Conservation (phyloP, 2,329 filamentous ascomycete species). For the Fusarium sp. region DNA sequence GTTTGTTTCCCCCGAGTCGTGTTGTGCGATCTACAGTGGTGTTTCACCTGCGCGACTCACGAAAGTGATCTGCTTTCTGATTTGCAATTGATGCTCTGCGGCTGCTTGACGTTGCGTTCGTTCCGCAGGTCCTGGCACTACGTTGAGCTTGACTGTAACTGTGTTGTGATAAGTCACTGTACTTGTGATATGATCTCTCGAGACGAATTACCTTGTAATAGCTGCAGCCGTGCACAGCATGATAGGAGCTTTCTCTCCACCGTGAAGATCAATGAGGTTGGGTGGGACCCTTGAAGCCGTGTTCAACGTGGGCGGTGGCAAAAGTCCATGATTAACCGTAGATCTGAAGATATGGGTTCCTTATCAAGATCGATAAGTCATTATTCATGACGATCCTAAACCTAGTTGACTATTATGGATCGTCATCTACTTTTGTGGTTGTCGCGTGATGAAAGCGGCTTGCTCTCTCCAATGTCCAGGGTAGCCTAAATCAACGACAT, state of each 20-base stretch:
- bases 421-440: neutral
- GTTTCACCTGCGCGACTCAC: slow-evolving; percentile 20
- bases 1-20: slow-evolving; percentile 19
- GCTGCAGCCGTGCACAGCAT: neutral
- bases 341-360: neutral
- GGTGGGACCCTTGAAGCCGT: neutral
- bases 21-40: slow-evolving; percentile 24
- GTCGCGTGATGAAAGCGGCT: neutral
- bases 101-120: neutral
- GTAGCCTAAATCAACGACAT: slow-evolving; percentile 1
- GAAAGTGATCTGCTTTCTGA: neutral
- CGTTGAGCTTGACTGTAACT: slow-evolving; percentile 19
- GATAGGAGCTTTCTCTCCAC: neutral
- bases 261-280: neutral
- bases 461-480: neutral
- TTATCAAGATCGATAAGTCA: neutral
- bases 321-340: neutral
- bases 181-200: neutral
- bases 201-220: neutral
- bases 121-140: slow-evolving; percentile 4
- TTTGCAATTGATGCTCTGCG: neutral
- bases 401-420: neutral
- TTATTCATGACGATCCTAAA: neutral
- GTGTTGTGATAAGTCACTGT: slow-evolving; percentile 7
- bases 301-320: neutral